These are phyloP conservation scores for Naganishia onofrii DNA, from an alignment of 768 basidiomycete genomes.

Conservation along the genomic window DNA sequence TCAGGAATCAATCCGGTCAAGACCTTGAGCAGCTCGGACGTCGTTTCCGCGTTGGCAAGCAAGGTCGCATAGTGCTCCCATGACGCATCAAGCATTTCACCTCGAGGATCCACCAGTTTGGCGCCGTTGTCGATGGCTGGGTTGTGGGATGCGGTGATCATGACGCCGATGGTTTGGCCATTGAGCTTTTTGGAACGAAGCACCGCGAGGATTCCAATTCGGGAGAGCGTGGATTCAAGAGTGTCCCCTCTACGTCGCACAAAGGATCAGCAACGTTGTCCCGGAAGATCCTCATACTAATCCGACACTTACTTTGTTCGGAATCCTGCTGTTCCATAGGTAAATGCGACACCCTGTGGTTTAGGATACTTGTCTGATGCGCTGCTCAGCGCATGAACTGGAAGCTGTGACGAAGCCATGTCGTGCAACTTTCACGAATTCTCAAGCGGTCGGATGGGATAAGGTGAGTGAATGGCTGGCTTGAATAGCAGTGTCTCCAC, in stretches of 20 bases:
- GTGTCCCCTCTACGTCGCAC: conserved; percentile 11
- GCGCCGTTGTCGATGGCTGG: conserved; percentile 99
- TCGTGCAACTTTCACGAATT: not conserved
- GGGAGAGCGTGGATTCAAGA: conserved; percentile 60
- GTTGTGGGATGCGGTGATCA: conserved; percentile 99
- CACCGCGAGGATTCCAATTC: conserved; percentile 83
- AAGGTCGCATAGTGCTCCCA: conserved; percentile 88
- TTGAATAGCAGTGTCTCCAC: not conserved
- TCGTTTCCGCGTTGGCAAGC: conserved; percentile 76
- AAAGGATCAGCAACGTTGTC: not conserved
- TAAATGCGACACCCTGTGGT: conserved; percentile 66
- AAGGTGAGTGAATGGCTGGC: not conserved
- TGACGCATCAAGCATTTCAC: conserved; percentile 91
- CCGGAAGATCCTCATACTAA: not conserved
- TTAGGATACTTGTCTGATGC: conserved; percentile 61
- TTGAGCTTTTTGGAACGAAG: conserved; percentile 87
- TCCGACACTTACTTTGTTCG: conserved; percentile 68
- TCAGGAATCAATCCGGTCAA: conserved; percentile 64
- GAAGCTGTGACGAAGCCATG: conserved; percentile 18
- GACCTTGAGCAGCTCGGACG: conserved; percentile 67
- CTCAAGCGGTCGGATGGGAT: not conserved
- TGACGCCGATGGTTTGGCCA: conserved; percentile 89
- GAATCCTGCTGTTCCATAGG: conserved; percentile 94
- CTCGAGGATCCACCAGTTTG: conserved; percentile 93
- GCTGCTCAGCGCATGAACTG: conserved; percentile 20